phyloP scores from a whole-genome alignment of 225 moss, liverwort and hornwort species.

The Pleurozium schreberi region DNA sequence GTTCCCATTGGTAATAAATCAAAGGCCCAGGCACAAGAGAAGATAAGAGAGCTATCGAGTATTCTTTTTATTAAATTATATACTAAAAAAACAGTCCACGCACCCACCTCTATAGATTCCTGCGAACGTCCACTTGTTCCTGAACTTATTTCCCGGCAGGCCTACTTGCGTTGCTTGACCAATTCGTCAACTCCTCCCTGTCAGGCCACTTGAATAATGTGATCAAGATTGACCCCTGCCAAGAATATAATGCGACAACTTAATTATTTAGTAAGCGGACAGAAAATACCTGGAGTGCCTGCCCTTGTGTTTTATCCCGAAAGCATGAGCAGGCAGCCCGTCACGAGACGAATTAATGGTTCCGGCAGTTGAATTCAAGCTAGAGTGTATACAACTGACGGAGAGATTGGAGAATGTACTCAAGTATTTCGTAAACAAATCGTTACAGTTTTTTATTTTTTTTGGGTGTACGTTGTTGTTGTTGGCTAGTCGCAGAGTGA shows the following conservation, averaged over 20 bases:
- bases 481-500: not conserved
- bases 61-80: not conserved
- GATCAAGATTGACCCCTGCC: not conserved
- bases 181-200: not conserved
- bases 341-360: not conserved
- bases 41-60: not conserved
- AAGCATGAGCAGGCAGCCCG: not conserved
- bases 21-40: not conserved
- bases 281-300: not conserved
- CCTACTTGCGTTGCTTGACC: not conserved
- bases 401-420: not conserved
- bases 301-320: not conserved
- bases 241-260: not conserved
- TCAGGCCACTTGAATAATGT: not conserved
- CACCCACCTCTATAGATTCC: not conserved
- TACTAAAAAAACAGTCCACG: not conserved
- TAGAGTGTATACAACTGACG: too few species aligned
- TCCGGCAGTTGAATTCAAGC: not conserved
- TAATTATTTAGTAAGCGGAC: too few species aligned
- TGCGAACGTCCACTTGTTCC: not conserved
- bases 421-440: not conserved
- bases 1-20: not conserved
- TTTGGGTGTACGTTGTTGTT: too few species aligned
- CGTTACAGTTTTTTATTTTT: not conserved
- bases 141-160: not conserved